These are phyloP conservation scores for Ceriops decandra DNA, from an alignment of 345 rosid genomes.

Conservation along the genomic window DNA sequence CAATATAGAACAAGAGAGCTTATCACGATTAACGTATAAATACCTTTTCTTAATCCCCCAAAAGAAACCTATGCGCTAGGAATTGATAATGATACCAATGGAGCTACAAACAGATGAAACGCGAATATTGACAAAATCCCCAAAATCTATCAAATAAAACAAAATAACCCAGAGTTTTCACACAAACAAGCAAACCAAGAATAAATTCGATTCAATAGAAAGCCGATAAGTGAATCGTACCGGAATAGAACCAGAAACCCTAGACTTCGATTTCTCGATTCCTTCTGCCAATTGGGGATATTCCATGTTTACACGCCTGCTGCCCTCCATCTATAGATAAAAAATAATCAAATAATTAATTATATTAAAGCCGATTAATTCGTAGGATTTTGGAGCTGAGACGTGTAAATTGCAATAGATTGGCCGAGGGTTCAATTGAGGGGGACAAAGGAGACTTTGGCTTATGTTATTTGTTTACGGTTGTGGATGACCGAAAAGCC, in stretches of 20 bases:
- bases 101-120: neutral
- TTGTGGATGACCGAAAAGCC: too few species aligned
- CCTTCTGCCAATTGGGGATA: slow-evolving; percentile 5
- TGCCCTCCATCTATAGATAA: slow-evolving; percentile 24
- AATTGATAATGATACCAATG: neutral
- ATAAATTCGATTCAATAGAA: neutral
- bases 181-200: neutral
- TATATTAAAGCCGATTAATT: too few species aligned
- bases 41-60: too few species aligned
- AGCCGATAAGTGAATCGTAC: neutral
- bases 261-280: slow-evolving; percentile 20
- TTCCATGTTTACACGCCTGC: slow-evolving; percentile 5
- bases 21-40: too few species aligned
- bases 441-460: too few species aligned
- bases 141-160: neutral
- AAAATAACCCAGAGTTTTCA: neutral
- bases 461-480: too few species aligned
- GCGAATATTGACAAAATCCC: neutral
- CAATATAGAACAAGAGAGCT: too few species aligned
- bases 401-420: too few species aligned
- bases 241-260: slow-evolving; percentile 22
- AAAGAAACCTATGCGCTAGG: neutral
- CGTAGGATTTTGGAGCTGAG: too few species aligned
- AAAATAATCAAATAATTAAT: too few species aligned
- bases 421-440: too few species aligned